phyloP scores from a whole-genome alignment of 2,329 filamentous ascomycete species.

The Trichoderma sp. region DNA sequence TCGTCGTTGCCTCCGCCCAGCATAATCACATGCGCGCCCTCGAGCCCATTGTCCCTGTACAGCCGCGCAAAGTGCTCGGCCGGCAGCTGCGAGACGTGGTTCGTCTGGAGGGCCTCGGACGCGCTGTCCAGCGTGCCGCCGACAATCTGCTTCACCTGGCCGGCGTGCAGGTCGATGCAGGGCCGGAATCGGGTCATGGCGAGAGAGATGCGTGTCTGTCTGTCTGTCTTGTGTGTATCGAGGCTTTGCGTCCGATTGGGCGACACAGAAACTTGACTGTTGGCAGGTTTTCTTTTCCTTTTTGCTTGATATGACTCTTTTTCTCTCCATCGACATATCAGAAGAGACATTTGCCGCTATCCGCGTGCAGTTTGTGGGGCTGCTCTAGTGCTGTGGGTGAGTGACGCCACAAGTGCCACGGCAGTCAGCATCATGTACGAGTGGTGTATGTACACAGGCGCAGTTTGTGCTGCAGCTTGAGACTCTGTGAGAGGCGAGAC shows the following conservation, averaged over 20 bases:
- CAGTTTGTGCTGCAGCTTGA: no score
- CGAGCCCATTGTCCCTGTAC: constrained; percentile 73
- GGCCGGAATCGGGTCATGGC: constrained; percentile 91
- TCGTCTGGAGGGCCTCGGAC: constrained; percentile 74
- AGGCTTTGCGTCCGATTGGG: no score
- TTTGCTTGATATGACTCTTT: constrained; percentile 13
- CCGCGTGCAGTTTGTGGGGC: constrained; percentile 16
- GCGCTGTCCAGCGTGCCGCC: constrained; percentile 82
- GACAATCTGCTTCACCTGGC: constrained; percentile 97
- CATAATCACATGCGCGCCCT: constrained; percentile 94
- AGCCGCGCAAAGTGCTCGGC: constrained; percentile 78
- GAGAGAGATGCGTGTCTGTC: constrained; percentile 10
- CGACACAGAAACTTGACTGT: no score
- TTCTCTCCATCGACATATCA: no score
- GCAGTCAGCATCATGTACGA: neutral
- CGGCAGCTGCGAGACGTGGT: constrained; percentile 85
- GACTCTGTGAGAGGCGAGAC: no score
- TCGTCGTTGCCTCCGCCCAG: constrained; percentile 84
- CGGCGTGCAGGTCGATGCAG: constrained; percentile 97
- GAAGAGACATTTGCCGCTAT: constrained; percentile 3
- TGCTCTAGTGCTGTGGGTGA: constrained; percentile 16
- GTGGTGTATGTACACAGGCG: no score
- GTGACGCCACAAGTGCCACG: constrained; percentile 20
- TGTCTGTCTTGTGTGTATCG: no score
- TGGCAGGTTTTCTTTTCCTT: no score